Evolutionary conservation across 768 basidiomycete species (phyloP).

Genomic region (Mycena floridula): DNA sequence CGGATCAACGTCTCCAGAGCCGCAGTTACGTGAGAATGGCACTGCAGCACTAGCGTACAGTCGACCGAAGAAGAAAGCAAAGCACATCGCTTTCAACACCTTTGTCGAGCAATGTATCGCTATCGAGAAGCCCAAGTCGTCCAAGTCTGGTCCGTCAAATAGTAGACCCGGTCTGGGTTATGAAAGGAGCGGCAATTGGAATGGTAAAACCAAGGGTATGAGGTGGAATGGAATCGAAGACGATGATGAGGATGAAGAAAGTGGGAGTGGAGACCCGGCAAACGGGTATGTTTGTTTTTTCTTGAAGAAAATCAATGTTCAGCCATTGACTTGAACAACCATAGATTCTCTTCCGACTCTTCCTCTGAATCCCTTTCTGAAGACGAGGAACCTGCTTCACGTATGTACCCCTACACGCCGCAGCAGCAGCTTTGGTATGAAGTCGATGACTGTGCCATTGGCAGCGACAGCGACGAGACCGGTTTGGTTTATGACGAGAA

Average conservation of each 20-base stretch:
- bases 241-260: slow-evolving; percentile 16
- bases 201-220: slow-evolving; percentile 12
- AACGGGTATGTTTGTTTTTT: too few relatives aligned
- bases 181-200: slow-evolving; percentile 5
- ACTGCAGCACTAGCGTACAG: slow-evolving; percentile 16
- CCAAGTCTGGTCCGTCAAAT: background rate
- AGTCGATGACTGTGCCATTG: slow-evolving; percentile 24
- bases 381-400: background rate
- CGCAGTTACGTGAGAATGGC: slow-evolving; percentile 8
- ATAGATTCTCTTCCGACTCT: background rate
- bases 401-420: background rate
- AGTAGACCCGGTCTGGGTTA: background rate
- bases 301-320: too few relatives aligned
- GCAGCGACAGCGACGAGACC: slow-evolving; percentile 28
- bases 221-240: slow-evolving; percentile 15
- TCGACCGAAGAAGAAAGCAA: slow-evolving; percentile 44
- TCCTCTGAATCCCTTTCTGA: background rate
- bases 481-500: slow-evolving; percentile 29
- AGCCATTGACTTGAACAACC: background rate
- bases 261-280: slow-evolving; percentile 12
- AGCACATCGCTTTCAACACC: slow-evolving; percentile 96
- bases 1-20: slow-evolving; percentile 3
- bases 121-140: slow-evolving; percentile 63
- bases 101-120: slow-evolving; percentile 96
- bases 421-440: background rate